A percentile compares a stretch with the other conserved stretches of the same genome.
phyloP scores from a whole-genome alignment of 2,329 filamentous ascomycete species.

The Colletotrichum cuscutae region DNA sequence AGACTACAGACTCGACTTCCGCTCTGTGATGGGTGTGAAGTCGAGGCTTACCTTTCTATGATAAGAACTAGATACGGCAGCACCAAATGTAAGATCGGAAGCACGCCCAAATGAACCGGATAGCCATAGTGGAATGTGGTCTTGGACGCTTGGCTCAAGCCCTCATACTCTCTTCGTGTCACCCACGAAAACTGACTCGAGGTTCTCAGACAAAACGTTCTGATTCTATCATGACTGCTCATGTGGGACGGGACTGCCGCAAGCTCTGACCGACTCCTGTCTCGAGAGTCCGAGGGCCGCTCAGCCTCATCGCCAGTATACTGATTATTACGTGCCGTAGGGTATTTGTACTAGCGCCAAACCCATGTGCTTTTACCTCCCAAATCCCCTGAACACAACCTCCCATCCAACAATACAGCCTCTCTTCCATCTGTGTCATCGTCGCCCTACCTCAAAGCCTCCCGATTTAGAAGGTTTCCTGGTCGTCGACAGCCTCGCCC shows the following conservation, averaged over 20 bases:
- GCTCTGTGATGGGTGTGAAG: neutral
- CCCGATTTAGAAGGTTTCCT: constrained; percentile 77
- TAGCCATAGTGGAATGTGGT: neutral
- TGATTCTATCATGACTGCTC: constrained; percentile 30
- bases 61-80: neutral
- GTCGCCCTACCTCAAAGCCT: neutral
- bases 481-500: constrained; percentile 76
- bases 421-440: neutral
- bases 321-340: constrained; percentile 32
- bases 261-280: constrained; percentile 12
- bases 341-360: constrained; percentile 36
- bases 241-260: constrained; percentile 15
- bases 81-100: neutral
- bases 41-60: no score
- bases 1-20: neutral
- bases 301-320: constrained; percentile 29
- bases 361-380: constrained; percentile 26
- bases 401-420: neutral
- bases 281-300: constrained; percentile 7
- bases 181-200: neutral
- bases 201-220: constrained; percentile 8
- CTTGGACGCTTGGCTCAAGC: neutral
- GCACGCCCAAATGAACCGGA: neutral
- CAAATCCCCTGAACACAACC: constrained; percentile 8
- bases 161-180: neutral